Evolutionary conservation across 169 alveolate species (phyloP).

Genomic region (Eimeria maxima): DNA sequence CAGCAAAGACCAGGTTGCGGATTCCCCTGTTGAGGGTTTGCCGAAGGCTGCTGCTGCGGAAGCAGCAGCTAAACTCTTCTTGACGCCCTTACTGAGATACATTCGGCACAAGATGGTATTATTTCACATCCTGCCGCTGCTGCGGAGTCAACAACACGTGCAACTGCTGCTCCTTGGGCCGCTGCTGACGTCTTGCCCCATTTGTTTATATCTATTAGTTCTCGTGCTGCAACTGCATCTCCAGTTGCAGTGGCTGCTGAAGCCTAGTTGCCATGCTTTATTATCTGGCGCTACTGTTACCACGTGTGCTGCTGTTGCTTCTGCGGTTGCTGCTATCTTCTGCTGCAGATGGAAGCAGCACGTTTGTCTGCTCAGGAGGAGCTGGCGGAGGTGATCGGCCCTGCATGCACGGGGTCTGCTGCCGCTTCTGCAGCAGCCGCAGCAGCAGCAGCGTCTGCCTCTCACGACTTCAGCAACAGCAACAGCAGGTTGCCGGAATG

Average conservation of each 20-base stretch:
- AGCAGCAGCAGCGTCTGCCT: slow-evolving; percentile 20
- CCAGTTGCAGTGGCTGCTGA: slow-evolving; percentile 7
- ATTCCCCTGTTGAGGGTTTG: neutral
- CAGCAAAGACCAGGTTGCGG: neutral
- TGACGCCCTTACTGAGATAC: slow-evolving; percentile 32
- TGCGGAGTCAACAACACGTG: neutral
- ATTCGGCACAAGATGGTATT: slow-evolving; percentile 64
- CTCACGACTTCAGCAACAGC: slow-evolving; percentile 76
- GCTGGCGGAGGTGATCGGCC: slow-evolving; percentile 52
- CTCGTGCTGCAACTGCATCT: neutral
- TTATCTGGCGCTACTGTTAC: neutral
- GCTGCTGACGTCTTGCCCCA: neutral
- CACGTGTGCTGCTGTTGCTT: neutral
- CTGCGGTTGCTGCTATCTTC: slow-evolving; percentile 14
- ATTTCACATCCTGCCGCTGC: neutral
- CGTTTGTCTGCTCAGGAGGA: slow-evolving; percentile 65
- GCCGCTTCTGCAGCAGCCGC: slow-evolving; percentile 15
- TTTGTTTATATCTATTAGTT: neutral
- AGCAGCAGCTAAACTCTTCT: slow-evolving; percentile 60
- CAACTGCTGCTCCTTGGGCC: neutral
- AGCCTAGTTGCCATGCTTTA: neutral
- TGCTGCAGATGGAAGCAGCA: slow-evolving; percentile 71
- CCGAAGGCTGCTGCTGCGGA: slow-evolving; percentile 59
- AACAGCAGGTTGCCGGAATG: neutral
- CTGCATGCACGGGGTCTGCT: slow-evolving; percentile 9